Percentiles rank a stretch among this genome's conserved stretches.
phyloP scores from a whole-genome alignment of 352 stramenopile genomes.

The Phytophthora vignae region DNA sequence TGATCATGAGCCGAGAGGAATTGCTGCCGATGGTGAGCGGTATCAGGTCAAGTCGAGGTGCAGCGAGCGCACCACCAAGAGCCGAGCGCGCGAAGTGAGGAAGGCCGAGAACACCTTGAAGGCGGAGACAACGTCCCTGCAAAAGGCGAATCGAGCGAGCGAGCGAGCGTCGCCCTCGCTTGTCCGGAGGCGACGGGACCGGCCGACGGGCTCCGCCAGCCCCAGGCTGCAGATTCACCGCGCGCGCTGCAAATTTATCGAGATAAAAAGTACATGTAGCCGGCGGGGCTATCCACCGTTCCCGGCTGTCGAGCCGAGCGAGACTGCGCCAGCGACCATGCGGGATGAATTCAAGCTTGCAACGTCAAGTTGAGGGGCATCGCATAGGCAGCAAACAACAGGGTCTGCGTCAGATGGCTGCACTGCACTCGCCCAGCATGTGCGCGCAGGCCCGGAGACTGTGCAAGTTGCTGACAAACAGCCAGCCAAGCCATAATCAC shows the following conservation, averaged over 20 bases:
- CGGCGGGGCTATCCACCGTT: slow-evolving; percentile 35
- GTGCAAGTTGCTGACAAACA: slow-evolving; percentile 38
- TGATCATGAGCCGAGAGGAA: slow-evolving; percentile 36
- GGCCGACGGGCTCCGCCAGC: background rate
- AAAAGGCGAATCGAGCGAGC: too few relatives aligned
- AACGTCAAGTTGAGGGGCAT: slow-evolving; percentile 43
- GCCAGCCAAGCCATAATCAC: slow-evolving; percentile 44
- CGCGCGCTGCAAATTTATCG: slow-evolving; percentile 29
- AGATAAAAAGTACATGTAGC: slow-evolving; percentile 41
- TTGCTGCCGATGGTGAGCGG: slow-evolving; percentile 48
- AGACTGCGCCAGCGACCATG: slow-evolving; percentile 20
- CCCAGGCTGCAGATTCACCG: slow-evolving; percentile 28
- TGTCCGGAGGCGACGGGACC: slow-evolving; percentile 27
- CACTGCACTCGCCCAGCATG: background rate
- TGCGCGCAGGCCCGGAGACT: slow-evolving; percentile 10
- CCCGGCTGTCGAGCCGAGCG: slow-evolving; percentile 21
- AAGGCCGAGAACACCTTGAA: slow-evolving; percentile 4
- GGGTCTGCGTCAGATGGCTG: slow-evolving; percentile 33
- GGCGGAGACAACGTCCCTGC: background rate
- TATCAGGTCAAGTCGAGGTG: slow-evolving; percentile 33
- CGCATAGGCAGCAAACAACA: slow-evolving; percentile 24
- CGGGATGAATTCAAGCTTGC: slow-evolving; percentile 13
- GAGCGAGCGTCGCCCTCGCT: background rate
- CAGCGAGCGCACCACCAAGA: slow-evolving; percentile 1
- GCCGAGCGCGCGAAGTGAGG: background rate